Evolutionary conservation across 768 basidiomycete species (phyloP).

Genomic region (Candolleomyces efflorescens): DNA sequence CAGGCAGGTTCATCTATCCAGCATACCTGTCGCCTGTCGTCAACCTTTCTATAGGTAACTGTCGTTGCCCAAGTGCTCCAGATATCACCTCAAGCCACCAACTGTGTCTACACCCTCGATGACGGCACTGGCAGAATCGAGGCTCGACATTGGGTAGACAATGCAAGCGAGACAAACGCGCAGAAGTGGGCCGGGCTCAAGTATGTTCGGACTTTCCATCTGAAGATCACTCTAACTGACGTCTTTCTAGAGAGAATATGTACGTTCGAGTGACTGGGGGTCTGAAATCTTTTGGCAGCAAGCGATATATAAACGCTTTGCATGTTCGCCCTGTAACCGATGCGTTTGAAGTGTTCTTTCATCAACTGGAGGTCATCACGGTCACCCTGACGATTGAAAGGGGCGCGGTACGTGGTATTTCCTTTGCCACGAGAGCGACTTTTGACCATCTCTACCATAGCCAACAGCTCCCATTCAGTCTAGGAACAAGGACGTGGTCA

Average conservation of each 20-base stretch:
- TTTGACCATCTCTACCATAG: conserved; percentile 16
- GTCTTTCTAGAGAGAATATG: conserved; percentile 52
- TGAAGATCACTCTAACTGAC: background rate
- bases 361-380: conserved; percentile 70
- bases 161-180: conserved; percentile 51
- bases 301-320: conserved; percentile 76
- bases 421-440: background rate
- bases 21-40: conserved; percentile 4
- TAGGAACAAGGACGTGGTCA: conserved; percentile 14
- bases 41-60: conserved; percentile 15
- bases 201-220: conserved; percentile 20
- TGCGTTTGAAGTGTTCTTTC: conserved; percentile 76
- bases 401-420: conserved; percentile 48
- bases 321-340: conserved; percentile 69
- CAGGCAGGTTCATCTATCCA: conserved; percentile 44
- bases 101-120: conserved; percentile 73
- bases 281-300: conserved; percentile 78
- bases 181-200: conserved; percentile 45
- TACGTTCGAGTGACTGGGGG: conserved; percentile 81
- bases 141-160: conserved; percentile 80
- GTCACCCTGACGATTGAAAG: conserved; percentile 63
- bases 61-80: conserved; percentile 52
- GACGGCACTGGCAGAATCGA: conserved; percentile 84
- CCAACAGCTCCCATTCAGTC: conserved; percentile 27
- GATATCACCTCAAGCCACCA: conserved; percentile 70